Conservation (phyloP, 2,329 filamentous ascomycete species). For the Neofusicoccum laricinum region DNA sequence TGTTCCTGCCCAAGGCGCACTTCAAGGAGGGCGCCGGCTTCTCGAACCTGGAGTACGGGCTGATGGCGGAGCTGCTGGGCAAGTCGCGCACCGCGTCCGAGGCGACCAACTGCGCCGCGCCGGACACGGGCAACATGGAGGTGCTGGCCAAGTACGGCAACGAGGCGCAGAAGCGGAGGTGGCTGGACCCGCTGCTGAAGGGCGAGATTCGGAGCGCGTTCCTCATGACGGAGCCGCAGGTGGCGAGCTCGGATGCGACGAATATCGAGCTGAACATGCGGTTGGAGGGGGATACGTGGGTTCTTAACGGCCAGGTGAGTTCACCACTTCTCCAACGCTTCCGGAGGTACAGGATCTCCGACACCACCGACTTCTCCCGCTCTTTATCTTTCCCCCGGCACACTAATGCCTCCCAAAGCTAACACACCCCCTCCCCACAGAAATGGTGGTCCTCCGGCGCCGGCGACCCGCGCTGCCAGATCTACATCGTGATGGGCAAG, state of each 20-base stretch:
- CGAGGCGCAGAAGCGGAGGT: constrained; percentile 77
- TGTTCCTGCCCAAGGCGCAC: constrained; percentile 93
- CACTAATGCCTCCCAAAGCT: not conserved
- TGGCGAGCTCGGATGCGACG: constrained; percentile 85
- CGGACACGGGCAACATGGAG: constrained; percentile 95
- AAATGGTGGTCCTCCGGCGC: constrained; percentile 99
- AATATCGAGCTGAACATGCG: constrained; percentile 86
- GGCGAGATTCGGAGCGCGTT: constrained; percentile 87
- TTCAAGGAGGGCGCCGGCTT: constrained; percentile 95
- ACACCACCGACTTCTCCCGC: constrained; percentile 20
- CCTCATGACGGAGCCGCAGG: constrained; percentile 88
- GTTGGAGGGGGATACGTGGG: constrained; percentile 80
- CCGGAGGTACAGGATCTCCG: not conserved
- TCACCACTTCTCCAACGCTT: too few species aligned
- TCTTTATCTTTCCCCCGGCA: constrained; percentile 16
- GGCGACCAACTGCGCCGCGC: constrained; percentile 84
- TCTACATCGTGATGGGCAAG: constrained; percentile 98
- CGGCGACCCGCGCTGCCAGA: constrained; percentile 84
- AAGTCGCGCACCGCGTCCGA: constrained; percentile 70
- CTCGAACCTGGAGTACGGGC: constrained; percentile 91
- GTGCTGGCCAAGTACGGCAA: constrained; percentile 89
- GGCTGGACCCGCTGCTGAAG: constrained; percentile 77
- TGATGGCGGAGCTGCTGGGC: constrained; percentile 96
- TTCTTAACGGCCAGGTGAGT: constrained; percentile 79
- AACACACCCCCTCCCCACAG: constrained; percentile 55